These are phyloP conservation scores for Sporothrix humicola DNA, from an alignment of 2,329 filamentous ascomycete species.

Conservation along the genomic window DNA sequence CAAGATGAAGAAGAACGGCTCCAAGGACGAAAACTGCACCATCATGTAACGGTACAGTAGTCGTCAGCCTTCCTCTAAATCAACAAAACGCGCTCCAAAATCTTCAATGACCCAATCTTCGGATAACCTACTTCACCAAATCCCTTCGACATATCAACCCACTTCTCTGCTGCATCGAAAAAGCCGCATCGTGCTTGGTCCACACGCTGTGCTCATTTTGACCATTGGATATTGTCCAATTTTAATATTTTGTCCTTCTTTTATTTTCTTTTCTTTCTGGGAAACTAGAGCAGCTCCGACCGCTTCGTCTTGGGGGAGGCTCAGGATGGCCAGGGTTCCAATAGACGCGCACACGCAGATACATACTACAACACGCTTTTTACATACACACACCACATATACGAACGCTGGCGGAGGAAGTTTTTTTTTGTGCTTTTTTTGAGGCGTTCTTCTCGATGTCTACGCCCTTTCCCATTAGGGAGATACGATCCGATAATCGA, in stretches of 20 bases:
- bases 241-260: conserved; percentile 13
- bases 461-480: background rate
- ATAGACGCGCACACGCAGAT: conserved; percentile 27
- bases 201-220: background rate
- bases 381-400: background rate
- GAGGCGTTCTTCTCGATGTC: background rate
- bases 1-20: conserved; percentile 57
- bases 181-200: conserved; percentile 21
- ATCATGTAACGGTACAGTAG: conserved; percentile 56
- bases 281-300: conserved; percentile 6
- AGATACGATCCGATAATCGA: conserved; percentile 11
- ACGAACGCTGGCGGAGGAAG: conserved; percentile 10
- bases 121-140: background rate
- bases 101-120: background rate
- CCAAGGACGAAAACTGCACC: conserved; percentile 60
- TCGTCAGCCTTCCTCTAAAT: background rate
- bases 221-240: background rate
- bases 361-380: conserved; percentile 12
- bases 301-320: conserved; percentile 6
- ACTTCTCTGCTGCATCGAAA: background rate
- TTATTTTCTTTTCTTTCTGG: background rate
- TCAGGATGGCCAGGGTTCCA: conserved; percentile 3
- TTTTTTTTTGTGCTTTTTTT: background rate
- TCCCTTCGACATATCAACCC: conserved; percentile 4
- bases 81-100: no score